Evolutionary conservation across 345 rosid species (phyloP), one percentile per base, ranked within the genome.

Genomic region (Linum usitatissimum): DNA sequence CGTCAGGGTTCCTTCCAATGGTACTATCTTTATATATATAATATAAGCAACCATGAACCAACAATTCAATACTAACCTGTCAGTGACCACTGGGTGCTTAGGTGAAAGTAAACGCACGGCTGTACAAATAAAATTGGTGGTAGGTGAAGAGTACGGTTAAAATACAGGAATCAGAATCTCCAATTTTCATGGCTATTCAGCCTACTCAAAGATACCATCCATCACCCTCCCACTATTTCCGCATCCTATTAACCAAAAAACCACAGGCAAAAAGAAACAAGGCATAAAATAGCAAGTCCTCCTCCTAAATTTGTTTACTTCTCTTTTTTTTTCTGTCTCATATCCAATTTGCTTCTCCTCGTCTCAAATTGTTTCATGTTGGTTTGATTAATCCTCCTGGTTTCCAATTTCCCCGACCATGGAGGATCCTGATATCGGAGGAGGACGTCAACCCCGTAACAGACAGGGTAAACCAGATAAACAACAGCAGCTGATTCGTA

Each of bases 391-490:
- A 18, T 21, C 13, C 20, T 36, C 34, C 62, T 71, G 20, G 20
- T 13, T 12, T 18, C 42, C 65, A 31, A 14, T 53, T 42, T 48
- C 39, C 51, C 7, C 28, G 0, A 12, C 20, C 31, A 59, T 56
- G 75, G 69, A 55, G 64, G 49, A 66, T 65, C 55, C 9, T 6
- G 34, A 55, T 6, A 14, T 42, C 9, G 49, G 49, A 14, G 9
- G n/a, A n/a, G n/a, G n/a, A n/a, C n/a, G n/a, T n/a, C 14, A 42
- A 14, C 1, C 2, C 49, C n/a, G 14, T 9, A 9, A 42, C 23
- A 34, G 42, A 14, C 73, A 63, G 13, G 63, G 62, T 19, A 71
- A 34, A 60, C 66, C 39, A 34, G 66, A 60, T 49, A 36, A 53
- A 19, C 56, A 48, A n/a, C n/a, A n/a, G 14, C 18, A 60, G 34